phyloP scores from a whole-genome alignment of 2,329 filamentous ascomycete genomes.

The Arthrobotrys entomopaga region DNA sequence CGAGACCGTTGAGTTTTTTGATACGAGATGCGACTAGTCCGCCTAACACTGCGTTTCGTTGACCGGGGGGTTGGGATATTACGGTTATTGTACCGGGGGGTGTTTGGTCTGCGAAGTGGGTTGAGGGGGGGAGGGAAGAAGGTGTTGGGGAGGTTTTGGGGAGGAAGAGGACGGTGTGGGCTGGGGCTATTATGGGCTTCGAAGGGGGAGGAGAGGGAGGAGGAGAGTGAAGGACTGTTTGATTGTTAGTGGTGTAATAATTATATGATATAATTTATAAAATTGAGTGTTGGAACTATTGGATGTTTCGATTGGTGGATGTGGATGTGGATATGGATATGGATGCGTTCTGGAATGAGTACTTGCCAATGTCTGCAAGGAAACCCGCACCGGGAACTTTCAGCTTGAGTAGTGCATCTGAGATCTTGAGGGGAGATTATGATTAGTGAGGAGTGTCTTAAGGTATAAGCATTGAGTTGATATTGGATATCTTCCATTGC shows the following conservation, averaged over 20 bases:
- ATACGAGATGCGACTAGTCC: constrained; percentile 79
- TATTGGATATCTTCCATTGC: too few relatives aligned
- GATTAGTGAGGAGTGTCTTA: too few relatives aligned
- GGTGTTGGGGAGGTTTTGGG: constrained; percentile 66
- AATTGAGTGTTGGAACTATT: constrained; percentile 56
- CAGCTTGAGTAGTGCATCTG: constrained; percentile 77
- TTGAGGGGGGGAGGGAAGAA: constrained; percentile 63
- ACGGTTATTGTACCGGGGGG: constrained; percentile 72
- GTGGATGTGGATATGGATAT: not conserved
- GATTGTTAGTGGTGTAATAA: constrained; percentile 16
- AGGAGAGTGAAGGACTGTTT: constrained; percentile 59
- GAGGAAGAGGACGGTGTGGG: constrained; percentile 73
- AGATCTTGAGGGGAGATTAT: constrained; percentile 65
- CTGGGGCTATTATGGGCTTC: constrained; percentile 64
- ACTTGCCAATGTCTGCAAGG: constrained; percentile 70
- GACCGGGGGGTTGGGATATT: constrained; percentile 72
- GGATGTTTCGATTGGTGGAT: constrained; percentile 6
- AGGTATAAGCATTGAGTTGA: too few relatives aligned
- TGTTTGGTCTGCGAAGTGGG: constrained; percentile 76
- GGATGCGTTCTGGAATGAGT: not conserved
- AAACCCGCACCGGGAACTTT: constrained; percentile 74
- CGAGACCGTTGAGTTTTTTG: constrained; percentile 70
- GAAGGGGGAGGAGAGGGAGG: constrained; percentile 56
- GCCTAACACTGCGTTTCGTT: constrained; percentile 77
- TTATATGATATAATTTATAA: not conserved